Base-by-base conservation (phyloP, 352 stramenopile genomes). In the Phytophthora tentaculata region DNA sequence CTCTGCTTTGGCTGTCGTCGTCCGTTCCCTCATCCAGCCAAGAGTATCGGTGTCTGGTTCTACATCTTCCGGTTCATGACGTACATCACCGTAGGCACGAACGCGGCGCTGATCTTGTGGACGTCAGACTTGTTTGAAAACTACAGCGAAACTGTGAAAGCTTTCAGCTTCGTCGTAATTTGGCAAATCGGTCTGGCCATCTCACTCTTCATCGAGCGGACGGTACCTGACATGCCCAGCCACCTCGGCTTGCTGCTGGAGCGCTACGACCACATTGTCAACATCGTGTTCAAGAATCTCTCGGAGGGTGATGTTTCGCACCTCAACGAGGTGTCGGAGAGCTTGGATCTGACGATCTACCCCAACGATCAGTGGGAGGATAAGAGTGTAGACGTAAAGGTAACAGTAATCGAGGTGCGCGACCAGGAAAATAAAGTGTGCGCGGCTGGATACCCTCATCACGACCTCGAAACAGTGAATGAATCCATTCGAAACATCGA, bases 21-120 rank as follows among this genome's bases (percentile, higher is more conserved):
- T 14, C 84, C 88, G 10, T 90, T 92, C 57, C 85, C 89, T 1
- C 60, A 86, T 17, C 72, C 81, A 20, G 83, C 88, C 1, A 86
- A 95, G 61, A 87, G 76, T 74, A 97, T 98, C 69, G 92, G 94
- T 39, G 92, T 94, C 43, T 98, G 94, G 94, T 90, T 87, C 52
- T 87, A 87, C 70, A 86, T 90, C 37, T 59, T 91, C 47, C 78
- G 83, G 16, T 81, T 88, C 66, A 91, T 93, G 72, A 86, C 81
- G 35, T 89, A 86, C 70, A 81, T 89, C 8, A 78, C 84, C 5
- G 62, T 93, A 1, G 83, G 60, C 22, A 93, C 83, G n/a, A 93
- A 91, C 51, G 69, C 80, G 20, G 83, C 82, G 17, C 62, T 93
- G 14, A 85, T 93, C 45, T 55, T 93, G 28, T 93, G 81, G 76